Percentiles rank a stretch among this genome's conserved stretches.
These are phyloP conservation scores for Ogataea salicorniae DNA, from an alignment of 805 yeast genomes.

Conservation along the genomic window DNA sequence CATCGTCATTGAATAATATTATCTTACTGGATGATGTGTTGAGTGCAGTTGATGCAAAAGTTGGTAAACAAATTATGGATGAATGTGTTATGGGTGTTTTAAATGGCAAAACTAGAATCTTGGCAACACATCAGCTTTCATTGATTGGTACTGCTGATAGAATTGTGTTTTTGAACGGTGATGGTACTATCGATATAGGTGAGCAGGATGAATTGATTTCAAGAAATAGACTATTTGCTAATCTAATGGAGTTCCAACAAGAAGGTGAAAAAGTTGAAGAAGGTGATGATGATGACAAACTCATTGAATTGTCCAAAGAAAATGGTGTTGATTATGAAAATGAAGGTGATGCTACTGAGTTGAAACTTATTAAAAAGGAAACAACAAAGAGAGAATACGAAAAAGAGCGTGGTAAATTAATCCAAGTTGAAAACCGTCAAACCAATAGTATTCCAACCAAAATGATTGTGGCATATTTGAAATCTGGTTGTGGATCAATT, in stretches of 20 bases:
- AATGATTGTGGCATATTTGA: constrained; percentile 48
- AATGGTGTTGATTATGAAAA: constrained; percentile 10
- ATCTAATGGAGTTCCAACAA: constrained; percentile 36
- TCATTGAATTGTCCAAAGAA: neutral
- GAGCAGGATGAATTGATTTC: constrained; percentile 47
- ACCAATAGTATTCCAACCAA: constrained; percentile 45
- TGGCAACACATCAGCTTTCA: constrained; percentile 83
- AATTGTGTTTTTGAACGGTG: constrained; percentile 62
- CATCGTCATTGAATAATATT: constrained; percentile 39
- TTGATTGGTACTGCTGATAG: constrained; percentile 66
- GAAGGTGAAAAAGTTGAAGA: constrained; percentile 29
- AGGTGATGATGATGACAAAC: constrained; percentile 18
- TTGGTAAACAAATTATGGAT: constrained; percentile 49
- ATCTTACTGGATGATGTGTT: constrained; percentile 60
- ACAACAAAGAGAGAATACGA: constrained; percentile 14
- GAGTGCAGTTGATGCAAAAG: constrained; percentile 72
- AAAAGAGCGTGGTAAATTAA: constrained; percentile 32
- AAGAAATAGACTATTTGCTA: constrained; percentile 33
- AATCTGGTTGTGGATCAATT: constrained; percentile 50
- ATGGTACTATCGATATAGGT: constrained; percentile 58
- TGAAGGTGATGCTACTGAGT: constrained; percentile 3
- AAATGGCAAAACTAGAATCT: constrained; percentile 54
- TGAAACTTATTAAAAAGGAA: constrained; percentile 10
- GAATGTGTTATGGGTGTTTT: constrained; percentile 61
- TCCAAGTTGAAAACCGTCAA: constrained; percentile 51